phyloP scores from a whole-genome alignment of 2,329 filamentous ascomycete species.

The Colletotrichum sp. region DNA sequence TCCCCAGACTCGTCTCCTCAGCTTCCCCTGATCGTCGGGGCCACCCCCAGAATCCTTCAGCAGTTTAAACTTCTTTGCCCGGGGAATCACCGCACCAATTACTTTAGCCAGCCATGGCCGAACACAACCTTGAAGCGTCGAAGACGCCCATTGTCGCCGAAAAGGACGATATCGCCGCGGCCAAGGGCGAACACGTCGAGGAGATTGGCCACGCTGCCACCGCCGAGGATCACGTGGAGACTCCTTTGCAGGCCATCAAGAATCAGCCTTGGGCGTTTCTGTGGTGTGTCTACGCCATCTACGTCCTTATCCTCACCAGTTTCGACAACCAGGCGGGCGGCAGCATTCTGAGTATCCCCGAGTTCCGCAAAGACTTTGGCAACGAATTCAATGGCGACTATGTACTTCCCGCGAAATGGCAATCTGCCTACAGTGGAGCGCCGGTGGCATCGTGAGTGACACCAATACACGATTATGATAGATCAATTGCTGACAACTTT shows the following conservation, averaged over 20 bases:
- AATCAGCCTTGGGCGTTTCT: slow-evolving; percentile 29
- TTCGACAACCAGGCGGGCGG: slow-evolving; percentile 48
- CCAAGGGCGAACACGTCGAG: slow-evolving; percentile 14
- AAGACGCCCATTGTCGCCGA: background rate
- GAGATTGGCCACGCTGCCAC: slow-evolving; percentile 1
- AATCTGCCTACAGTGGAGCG: slow-evolving; percentile 46
- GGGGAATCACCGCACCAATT: background rate
- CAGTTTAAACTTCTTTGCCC: background rate
- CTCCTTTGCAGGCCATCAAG: slow-evolving; percentile 25
- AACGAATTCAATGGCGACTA: slow-evolving; percentile 36
- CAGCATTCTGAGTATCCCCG: slow-evolving; percentile 44
- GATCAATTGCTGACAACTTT: background rate
- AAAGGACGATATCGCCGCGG: slow-evolving; percentile 12
- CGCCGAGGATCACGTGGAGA: slow-evolving; percentile 1
- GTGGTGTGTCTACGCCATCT: slow-evolving; percentile 46
- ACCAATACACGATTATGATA: background rate
- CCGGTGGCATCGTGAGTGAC: slow-evolving; percentile 40
- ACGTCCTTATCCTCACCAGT: slow-evolving; percentile 40
- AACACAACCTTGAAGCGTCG: slow-evolving; percentile 4
- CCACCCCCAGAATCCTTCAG: background rate
- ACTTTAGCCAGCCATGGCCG: background rate
- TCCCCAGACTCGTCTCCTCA: background rate
- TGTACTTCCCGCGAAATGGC: slow-evolving; percentile 47
- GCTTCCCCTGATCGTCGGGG: slow-evolving; percentile 4
- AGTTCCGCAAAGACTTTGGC: slow-evolving; percentile 50